A percentile compares a stretch with the other conserved stretches of the same genome.
phyloP scores from a whole-genome alignment of 805 yeast genomes.

The Candida methanosorbosa region DNA sequence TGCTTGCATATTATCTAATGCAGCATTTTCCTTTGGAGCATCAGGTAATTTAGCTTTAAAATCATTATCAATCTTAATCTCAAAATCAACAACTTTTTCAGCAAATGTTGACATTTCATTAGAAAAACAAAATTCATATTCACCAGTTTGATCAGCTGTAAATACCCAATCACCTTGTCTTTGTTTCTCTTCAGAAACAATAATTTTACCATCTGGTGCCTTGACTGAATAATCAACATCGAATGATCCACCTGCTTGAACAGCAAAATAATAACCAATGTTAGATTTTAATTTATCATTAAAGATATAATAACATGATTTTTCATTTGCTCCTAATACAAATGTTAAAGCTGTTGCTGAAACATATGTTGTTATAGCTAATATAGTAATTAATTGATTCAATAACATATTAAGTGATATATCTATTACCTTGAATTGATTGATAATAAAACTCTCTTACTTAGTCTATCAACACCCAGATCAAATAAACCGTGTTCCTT shows the following conservation, averaged over 20 bases:
- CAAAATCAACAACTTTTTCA: constrained; percentile 80
- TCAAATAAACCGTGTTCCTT: no score
- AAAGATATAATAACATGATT: constrained; percentile 62
- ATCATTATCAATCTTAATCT: constrained; percentile 48
- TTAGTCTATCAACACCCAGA: no score
- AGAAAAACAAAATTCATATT: constrained; percentile 80
- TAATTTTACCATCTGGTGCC: constrained; percentile 46
- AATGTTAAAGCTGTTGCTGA: constrained; percentile 59
- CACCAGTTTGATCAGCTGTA: constrained; percentile 59
- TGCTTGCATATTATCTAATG: constrained; percentile 45
- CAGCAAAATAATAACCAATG: constrained; percentile 75
- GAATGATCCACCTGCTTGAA: constrained; percentile 70
- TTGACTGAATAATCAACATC: constrained; percentile 66
- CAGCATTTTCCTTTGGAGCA: constrained; percentile 44
- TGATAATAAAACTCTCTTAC: no score
- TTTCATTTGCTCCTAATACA: constrained; percentile 65
- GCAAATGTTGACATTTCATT: constrained; percentile 76
- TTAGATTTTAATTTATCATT: constrained; percentile 51
- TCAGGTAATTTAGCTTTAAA: constrained; percentile 58
- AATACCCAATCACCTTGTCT: constrained; percentile 78
- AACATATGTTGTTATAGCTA: constrained; percentile 8
- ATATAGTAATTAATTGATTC: no score
- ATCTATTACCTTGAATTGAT: no score
- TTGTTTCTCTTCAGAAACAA: constrained; percentile 49
- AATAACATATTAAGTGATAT: no score